Base-by-base conservation (phyloP, 1,284 basidiomycete species). In the Moesziomyces parantarcticus region DNA sequence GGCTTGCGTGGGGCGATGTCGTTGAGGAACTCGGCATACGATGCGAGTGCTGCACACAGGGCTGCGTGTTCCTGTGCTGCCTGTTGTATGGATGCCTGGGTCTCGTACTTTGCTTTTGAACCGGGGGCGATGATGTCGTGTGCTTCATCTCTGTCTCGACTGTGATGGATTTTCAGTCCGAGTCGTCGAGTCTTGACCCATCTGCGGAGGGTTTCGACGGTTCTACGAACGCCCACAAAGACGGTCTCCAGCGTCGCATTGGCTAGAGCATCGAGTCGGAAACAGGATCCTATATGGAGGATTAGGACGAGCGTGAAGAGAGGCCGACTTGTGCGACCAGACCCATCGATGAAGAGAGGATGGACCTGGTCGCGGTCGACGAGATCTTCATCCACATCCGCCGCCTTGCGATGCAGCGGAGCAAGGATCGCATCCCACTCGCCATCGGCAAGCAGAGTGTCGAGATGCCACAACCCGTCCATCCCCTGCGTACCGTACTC, bases 51-150 rank as follows among this genome's bases (percentile, higher is more conserved):
- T 1, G 39, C 20, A 2, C 14, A 21, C 16, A 61, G 32, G 0
- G 69, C 55, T 8, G 41, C 49, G 36, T 66, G 43, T 34, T 72
- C 63, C 50, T 72, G 69, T 21, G 62, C 62, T 1, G 69, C 69
- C 22, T 72, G 69, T 0, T 62, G 59, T 20, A 72, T 58, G 45
- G 32, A 49, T 3, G 69, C 62, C 22, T 59, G 58, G 18, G 47
- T 49, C 5, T 50, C 45, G 34, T 60, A 45, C 13, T 39, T 22
- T 14, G 42, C 48, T 9, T 20, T 29, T 1, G 42, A 8, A 13
- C 32, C 20, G 9, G 51, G 18, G 36, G 34, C 21, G 14, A 64
- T 26, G 21, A 64, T 18, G 2, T 23, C 20, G 16, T 65, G 25
- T 3, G 20, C 68, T 2, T 32, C 13, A 4, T 65, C 51, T 16